These are phyloP conservation scores for Fragaria nilgerrensis DNA, from an alignment of 306 rosid genomes.

Conservation along the genomic window DNA sequence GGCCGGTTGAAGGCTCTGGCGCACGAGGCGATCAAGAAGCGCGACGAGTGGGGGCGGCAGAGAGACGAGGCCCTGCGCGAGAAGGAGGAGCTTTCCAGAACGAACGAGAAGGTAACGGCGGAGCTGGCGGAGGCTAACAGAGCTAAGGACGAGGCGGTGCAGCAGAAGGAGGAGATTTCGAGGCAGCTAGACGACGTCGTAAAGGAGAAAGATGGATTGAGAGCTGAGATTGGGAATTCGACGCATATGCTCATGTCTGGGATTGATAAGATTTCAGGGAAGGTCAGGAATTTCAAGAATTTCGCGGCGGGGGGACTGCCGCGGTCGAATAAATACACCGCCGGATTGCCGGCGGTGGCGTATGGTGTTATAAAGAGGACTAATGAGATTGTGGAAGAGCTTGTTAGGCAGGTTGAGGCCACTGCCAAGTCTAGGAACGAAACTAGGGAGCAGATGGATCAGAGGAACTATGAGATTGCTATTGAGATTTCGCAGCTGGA, in stretches of 20 bases:
- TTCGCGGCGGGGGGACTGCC: constrained; percentile 61
- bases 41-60: constrained; percentile 71
- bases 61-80: constrained; percentile 82
- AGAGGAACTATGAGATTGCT: constrained; percentile 92
- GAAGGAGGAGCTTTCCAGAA: constrained; percentile 32
- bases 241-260: constrained; percentile 90
- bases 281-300: constrained; percentile 62
- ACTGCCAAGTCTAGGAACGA: constrained; percentile 70
- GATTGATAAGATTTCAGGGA: constrained; percentile 81
- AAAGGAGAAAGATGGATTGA: constrained; percentile 66
- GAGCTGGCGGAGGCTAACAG: constrained; percentile 49
- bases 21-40: constrained; percentile 83
- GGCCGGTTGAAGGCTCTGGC: constrained; percentile 67
- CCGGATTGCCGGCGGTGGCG: constrained; percentile 74
- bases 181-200: constrained; percentile 56
- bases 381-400: constrained; percentile 91
- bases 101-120: constrained; percentile 23
- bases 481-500: constrained; percentile 96
- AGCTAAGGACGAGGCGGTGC: constrained; percentile 44
- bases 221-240: constrained; percentile 81
- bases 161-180: constrained; percentile 50
- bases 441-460: constrained; percentile 89
- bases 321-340: constrained; percentile 64
- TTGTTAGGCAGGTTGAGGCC: constrained; percentile 67
- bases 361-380: constrained; percentile 88